Conservation (phyloP, 1,139 yeast species). For the Petasospora fabianii region DNA sequence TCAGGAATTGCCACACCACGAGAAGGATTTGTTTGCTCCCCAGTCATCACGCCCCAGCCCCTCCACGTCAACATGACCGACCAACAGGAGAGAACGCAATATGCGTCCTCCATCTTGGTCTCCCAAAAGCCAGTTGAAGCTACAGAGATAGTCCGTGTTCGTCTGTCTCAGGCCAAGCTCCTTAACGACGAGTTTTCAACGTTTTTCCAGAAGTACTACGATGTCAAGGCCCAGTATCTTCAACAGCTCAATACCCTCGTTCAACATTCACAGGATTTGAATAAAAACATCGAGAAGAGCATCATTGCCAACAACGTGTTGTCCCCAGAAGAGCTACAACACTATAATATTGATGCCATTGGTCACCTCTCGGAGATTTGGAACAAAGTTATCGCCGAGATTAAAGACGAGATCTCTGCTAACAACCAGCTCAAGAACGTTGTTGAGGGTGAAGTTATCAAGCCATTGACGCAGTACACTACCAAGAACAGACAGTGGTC, state of each 20-base stretch:
- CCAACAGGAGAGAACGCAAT: constrained; percentile 34
- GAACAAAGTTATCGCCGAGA: constrained; percentile 50
- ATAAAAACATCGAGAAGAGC: constrained; percentile 31
- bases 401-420: constrained; percentile 50
- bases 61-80: constrained; percentile 7
- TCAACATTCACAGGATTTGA: constrained; percentile 40
- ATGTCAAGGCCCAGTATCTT: constrained; percentile 46
- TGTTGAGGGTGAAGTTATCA: constrained; percentile 53
- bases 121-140: constrained; percentile 46
- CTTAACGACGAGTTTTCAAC: constrained; percentile 48
- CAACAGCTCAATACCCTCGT: constrained; percentile 48
- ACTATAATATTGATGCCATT: constrained; percentile 43
- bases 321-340: constrained; percentile 32
- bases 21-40: too few species aligned
- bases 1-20: too few species aligned
- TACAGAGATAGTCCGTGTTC: constrained; percentile 42
- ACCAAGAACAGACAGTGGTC: constrained; percentile 51
- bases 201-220: constrained; percentile 53
- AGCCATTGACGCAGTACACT: constrained; percentile 50
- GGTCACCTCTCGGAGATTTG: constrained; percentile 57
- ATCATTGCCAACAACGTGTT: constrained; percentile 33
- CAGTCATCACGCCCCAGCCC: too few species aligned
- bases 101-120: constrained; percentile 43
- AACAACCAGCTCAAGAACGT: constrained; percentile 49
- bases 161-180: constrained; percentile 43